Conservation (phyloP, 179 eudicot genomes). For the Silene vulgaris region DNA sequence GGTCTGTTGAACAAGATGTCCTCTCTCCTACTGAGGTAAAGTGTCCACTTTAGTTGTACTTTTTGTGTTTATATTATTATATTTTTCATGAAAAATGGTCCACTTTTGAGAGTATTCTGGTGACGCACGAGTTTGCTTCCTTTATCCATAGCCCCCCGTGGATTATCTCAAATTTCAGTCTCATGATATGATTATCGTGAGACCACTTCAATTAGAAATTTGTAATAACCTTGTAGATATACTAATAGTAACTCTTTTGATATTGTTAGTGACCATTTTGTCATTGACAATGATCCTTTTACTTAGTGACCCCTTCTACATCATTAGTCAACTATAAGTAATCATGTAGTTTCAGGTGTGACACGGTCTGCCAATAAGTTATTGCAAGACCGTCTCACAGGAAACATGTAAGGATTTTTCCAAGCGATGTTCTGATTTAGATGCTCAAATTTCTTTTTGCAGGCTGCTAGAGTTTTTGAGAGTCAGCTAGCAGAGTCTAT, state of each 20-base stretch:
- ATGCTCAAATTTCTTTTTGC: constrained; percentile 19
- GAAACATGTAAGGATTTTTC: background rate
- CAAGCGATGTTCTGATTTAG: background rate
- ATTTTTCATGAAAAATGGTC: background rate
- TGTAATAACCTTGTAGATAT: background rate
- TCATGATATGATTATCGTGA: background rate
- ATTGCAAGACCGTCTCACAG: no score
- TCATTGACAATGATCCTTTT: background rate
- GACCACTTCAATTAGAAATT: background rate
- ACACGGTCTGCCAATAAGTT: no score
- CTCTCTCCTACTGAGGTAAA: constrained; percentile 92
- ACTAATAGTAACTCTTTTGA: background rate
- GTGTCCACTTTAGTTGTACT: constrained; percentile 7
- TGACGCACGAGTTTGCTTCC: background rate
- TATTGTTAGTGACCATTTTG: background rate
- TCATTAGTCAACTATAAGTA: no score
- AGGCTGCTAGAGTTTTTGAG: constrained; percentile 99
- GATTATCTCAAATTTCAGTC: background rate
- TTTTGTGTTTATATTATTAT: background rate
- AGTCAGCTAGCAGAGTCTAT: constrained; percentile 96
- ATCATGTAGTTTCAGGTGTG: no score
- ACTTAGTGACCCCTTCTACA: background rate
- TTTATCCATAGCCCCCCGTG: background rate
- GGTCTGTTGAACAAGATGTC: constrained; percentile 94
- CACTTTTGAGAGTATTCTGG: background rate